Conservation (phyloP, 495 filamentous ascomycete genomes). For the Bathelium albidoporum region DNA sequence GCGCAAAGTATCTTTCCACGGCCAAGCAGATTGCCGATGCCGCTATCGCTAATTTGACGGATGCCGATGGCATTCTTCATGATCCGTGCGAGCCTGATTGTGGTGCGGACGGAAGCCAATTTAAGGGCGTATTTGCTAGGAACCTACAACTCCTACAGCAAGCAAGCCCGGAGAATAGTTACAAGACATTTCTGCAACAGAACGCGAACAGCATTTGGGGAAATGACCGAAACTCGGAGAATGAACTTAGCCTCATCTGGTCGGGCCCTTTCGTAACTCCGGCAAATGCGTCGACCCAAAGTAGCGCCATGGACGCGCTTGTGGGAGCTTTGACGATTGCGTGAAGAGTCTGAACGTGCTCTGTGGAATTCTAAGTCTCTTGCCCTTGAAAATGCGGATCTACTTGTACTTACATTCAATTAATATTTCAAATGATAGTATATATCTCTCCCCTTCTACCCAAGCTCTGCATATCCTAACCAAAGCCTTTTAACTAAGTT, state of each 20-base stretch:
- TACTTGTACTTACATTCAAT: too few relatives aligned
- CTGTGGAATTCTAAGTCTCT: too few relatives aligned
- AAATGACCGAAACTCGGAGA: constrained; percentile 42
- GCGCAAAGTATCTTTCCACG: constrained; percentile 34
- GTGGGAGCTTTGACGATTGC: constrained; percentile 49
- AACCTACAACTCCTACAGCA: constrained; percentile 53
- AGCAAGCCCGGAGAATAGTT: constrained; percentile 42
- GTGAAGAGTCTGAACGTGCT: not conserved
- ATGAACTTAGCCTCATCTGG: constrained; percentile 49
- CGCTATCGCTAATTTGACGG: constrained; percentile 46
- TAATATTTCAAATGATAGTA: too few relatives aligned
- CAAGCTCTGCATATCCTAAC: too few relatives aligned
- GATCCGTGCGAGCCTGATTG: constrained; percentile 62
- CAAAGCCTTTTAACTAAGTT: too few relatives aligned
- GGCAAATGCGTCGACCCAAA: constrained; percentile 51
- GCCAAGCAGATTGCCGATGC: constrained; percentile 53
- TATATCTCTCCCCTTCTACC: too few relatives aligned
- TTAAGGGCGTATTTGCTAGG: constrained; percentile 70
- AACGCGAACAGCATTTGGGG: constrained; percentile 63
- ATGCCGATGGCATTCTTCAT: constrained; percentile 50
- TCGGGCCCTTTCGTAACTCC: constrained; percentile 40
- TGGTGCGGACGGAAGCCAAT: constrained; percentile 49
- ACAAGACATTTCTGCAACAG: constrained; percentile 45
- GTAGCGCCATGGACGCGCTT: constrained; percentile 57
- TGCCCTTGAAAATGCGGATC: too few relatives aligned